Percentiles rank a stretch among this genome's conserved stretches.
phyloP scores from a whole-genome alignment of 768 basidiomycete genomes.

The Lyophyllum decastes region DNA sequence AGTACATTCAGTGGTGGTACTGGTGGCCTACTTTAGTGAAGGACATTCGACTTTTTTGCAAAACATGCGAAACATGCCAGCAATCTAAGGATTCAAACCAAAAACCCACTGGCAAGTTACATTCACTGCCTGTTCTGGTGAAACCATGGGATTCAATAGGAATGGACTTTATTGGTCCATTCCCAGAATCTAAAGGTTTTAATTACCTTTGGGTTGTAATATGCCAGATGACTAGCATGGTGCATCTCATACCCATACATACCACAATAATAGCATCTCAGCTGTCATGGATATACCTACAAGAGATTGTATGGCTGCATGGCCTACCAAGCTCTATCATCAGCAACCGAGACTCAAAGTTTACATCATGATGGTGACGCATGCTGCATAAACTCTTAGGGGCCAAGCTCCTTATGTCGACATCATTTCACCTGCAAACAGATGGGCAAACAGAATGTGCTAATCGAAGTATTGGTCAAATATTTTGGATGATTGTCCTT shows the following conservation, averaged over 20 bases:
- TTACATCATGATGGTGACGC: constrained; percentile 34
- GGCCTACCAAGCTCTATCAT: constrained; percentile 25
- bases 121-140: constrained; percentile 21
- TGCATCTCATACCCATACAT: constrained; percentile 13
- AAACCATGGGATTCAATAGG: constrained; percentile 32
- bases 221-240: constrained; percentile 13
- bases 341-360: constrained; percentile 32
- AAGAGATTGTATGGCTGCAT: constrained; percentile 26
- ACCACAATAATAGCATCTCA: constrained; percentile 19
- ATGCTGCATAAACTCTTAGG: constrained; percentile 10
- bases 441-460: constrained; percentile 4
- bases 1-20: constrained; percentile 15
- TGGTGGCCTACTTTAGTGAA: constrained; percentile 23
- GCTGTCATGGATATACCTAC: constrained; percentile 21
- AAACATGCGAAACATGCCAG: constrained; percentile 18
- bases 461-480: background rate
- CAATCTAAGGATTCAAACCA: constrained; percentile 14
- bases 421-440: background rate
- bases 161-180: constrained; percentile 34
- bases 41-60: no score
- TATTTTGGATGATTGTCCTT: background rate
- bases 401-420: background rate
- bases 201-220: constrained; percentile 28
- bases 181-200: constrained; percentile 17
- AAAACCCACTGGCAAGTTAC: constrained; percentile 23